These are phyloP conservation scores for Sporothrix protearum DNA, from an alignment of 2,329 filamentous ascomycete genomes.

Conservation along the genomic window DNA sequence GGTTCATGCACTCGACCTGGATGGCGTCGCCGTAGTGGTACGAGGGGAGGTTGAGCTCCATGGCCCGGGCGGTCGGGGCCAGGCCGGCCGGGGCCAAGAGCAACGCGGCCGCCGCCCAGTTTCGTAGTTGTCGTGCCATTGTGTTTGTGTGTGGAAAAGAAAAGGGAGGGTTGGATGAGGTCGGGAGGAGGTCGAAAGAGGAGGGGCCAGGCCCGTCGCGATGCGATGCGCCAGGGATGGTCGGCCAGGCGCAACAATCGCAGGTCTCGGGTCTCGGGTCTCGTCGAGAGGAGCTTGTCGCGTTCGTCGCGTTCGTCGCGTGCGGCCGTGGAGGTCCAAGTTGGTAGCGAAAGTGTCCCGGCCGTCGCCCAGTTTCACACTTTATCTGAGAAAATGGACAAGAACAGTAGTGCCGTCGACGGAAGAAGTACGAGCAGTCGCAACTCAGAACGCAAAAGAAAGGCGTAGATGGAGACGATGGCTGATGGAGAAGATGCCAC, in stretches of 20 bases:
- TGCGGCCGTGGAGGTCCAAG: not conserved
- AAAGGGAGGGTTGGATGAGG: not conserved
- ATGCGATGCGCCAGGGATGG: not conserved
- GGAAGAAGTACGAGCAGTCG: not conserved
- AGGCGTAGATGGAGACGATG: not conserved
- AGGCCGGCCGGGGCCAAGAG: constrained; percentile 5
- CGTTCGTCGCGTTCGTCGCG: not conserved
- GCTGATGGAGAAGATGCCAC: constrained; percentile 9
- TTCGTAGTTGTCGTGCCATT: constrained; percentile 22
- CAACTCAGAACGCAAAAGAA: not conserved
- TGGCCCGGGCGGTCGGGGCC: constrained; percentile 31
- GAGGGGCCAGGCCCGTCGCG: not conserved
- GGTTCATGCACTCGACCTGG: constrained; percentile 68
- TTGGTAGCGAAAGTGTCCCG: not conserved
- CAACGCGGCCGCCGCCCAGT: not conserved
- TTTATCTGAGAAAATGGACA: not conserved
- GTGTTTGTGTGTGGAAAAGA: not conserved
- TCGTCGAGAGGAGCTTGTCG: not conserved
- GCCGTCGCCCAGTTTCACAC: not conserved
- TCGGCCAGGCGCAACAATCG: not conserved
- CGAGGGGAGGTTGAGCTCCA: constrained; percentile 51
- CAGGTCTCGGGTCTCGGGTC: too few relatives aligned
- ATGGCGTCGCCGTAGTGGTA: constrained; percentile 66
- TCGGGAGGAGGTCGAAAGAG: not conserved
- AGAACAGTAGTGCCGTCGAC: not conserved